Percentiles rank a stretch among this genome's conserved stretches.
Evolutionary conservation across 2,329 filamentous ascomycete species (phyloP).

Genomic region (Ascomycota sp.): DNA sequence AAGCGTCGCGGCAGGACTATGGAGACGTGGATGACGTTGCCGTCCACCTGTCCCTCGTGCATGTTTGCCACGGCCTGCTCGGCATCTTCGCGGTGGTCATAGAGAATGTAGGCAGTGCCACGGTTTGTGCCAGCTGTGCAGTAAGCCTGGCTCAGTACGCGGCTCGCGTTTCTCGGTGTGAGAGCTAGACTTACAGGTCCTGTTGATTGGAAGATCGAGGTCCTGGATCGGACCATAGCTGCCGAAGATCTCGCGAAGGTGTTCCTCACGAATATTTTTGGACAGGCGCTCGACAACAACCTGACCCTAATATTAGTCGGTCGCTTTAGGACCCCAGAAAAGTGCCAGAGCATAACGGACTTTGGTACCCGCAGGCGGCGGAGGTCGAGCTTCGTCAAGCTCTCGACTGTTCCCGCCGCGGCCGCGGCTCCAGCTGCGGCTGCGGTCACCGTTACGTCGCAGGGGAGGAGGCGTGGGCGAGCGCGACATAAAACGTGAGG

Average conservation of each 20-base stretch:
- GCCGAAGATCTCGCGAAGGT: slow-evolving; percentile 82
- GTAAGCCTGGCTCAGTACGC: neutral
- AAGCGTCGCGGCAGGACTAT: slow-evolving; percentile 72
- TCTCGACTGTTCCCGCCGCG: slow-evolving; percentile 15
- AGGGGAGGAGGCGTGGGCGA: slow-evolving; percentile 11
- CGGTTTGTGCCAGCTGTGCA: slow-evolving; percentile 62
- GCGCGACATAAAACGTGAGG: slow-evolving; percentile 14
- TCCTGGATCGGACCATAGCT: slow-evolving; percentile 71
- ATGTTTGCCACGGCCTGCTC: slow-evolving; percentile 85
- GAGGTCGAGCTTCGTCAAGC: slow-evolving; percentile 17
- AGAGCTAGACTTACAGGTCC: slow-evolving; percentile 40
- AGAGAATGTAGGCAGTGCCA: slow-evolving; percentile 85
- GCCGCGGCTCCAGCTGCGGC: slow-evolving; percentile 13
- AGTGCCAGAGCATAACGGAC: slow-evolving; percentile 10
- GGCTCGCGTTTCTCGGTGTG: too few species aligned
- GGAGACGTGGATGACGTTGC: slow-evolving; percentile 62
- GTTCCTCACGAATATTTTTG: slow-evolving; percentile 78
- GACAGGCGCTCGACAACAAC: slow-evolving; percentile 92
- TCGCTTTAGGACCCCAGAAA: neutral
- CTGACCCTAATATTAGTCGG: slow-evolving; percentile 20
- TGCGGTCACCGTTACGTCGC: slow-evolving; percentile 12
- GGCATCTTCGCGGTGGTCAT: slow-evolving; percentile 53
- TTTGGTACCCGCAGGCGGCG: slow-evolving; percentile 29
- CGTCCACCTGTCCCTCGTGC: slow-evolving; percentile 93
- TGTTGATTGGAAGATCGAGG: slow-evolving; percentile 77